These are phyloP conservation scores for Urochloa ruziziensis DNA, from an alignment of 176 grass and related monocot species.

Conservation along the genomic window DNA sequence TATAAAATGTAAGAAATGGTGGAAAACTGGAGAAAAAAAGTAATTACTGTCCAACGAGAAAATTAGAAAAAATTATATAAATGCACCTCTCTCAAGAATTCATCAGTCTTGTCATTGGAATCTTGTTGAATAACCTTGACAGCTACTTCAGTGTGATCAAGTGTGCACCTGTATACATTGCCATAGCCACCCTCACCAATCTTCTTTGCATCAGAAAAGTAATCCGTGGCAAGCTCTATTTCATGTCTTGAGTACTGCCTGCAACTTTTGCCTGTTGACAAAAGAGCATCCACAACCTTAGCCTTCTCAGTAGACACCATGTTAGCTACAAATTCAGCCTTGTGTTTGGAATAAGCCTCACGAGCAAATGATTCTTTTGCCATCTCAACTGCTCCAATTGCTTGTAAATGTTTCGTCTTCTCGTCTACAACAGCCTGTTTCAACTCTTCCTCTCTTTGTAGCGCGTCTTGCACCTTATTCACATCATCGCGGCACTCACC, in stretches of 20 bases:
- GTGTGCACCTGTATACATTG: slow-evolving; percentile 84
- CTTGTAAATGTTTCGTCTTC: slow-evolving; percentile 42
- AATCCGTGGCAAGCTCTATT: slow-evolving; percentile 86
- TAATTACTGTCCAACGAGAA: not conserved
- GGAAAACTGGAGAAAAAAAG: too few relatives aligned
- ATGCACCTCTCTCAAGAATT: slow-evolving; percentile 88
- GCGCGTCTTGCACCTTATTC: slow-evolving; percentile 51
- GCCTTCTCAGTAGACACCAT: slow-evolving; percentile 40
- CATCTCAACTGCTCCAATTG: slow-evolving; percentile 51
- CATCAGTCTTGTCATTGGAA: slow-evolving; percentile 63
- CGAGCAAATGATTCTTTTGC: slow-evolving; percentile 38
- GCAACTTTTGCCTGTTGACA: slow-evolving; percentile 62
- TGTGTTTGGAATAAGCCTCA: slow-evolving; percentile 47
- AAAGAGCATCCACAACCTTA: slow-evolving; percentile 52
- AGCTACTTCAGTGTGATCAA: slow-evolving; percentile 93
- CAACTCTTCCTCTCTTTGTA: slow-evolving; percentile 48
- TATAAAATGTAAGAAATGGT: not conserved
- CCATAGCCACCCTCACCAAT: slow-evolving; percentile 95
- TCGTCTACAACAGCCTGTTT: slow-evolving; percentile 46
- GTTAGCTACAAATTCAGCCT: slow-evolving; percentile 48
- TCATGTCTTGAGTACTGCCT: slow-evolving; percentile 79
- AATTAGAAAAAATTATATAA: not conserved
- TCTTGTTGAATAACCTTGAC: slow-evolving; percentile 89
- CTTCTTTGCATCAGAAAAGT: slow-evolving; percentile 87
- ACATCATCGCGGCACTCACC: slow-evolving; percentile 45